A percentile compares a stretch with the other conserved stretches of the same genome.
Conservation (phyloP, 2,329 filamentous ascomycete genomes). For the Fusarium goolgardi region DNA sequence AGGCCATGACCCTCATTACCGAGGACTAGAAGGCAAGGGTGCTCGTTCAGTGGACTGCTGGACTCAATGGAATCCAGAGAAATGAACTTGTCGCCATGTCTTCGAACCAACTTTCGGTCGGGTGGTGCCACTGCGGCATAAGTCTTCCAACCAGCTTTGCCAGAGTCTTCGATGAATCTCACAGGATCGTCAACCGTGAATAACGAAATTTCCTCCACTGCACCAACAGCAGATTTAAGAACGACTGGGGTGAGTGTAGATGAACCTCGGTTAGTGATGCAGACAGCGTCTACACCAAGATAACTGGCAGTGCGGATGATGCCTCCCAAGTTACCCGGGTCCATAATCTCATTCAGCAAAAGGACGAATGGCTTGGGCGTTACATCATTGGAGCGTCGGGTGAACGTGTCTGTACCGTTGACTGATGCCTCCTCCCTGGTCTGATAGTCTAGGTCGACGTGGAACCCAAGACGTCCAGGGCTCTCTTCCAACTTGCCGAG, state of each 20-base stretch:
- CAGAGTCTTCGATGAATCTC: conserved; percentile 76
- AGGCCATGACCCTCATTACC: conserved; percentile 85
- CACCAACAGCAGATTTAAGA: conserved; percentile 89
- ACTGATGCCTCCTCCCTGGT: conserved; percentile 77
- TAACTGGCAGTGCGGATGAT: conserved; percentile 91
- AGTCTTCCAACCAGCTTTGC: conserved; percentile 80
- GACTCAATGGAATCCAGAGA: conserved; percentile 63
- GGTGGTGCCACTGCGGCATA: conserved; percentile 77
- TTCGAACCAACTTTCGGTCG: conserved; percentile 49
- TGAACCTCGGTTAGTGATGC: conserved; percentile 78
- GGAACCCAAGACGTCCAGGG: conserved; percentile 63
- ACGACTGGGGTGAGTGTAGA: conserved; percentile 80
- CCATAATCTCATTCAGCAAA: conserved; percentile 79
- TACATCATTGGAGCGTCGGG: conserved; percentile 47
- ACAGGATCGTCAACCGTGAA: conserved; percentile 75
- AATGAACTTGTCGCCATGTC: conserved; percentile 58
- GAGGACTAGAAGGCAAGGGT: conserved; percentile 83
- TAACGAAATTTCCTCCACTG: conserved; percentile 81
- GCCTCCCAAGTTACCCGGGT: conserved; percentile 90
- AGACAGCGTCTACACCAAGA: conserved; percentile 87
- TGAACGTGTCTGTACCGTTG: conserved; percentile 74
- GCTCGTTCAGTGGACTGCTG: conserved; percentile 63
- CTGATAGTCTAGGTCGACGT: conserved; percentile 72
- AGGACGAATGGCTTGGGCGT: conserved; percentile 75
- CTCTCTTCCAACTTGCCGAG: conserved; percentile 64